These are phyloP conservation scores for Pleurotus giganteus DNA, from an alignment of 768 basidiomycete genomes.

Conservation along the genomic window DNA sequence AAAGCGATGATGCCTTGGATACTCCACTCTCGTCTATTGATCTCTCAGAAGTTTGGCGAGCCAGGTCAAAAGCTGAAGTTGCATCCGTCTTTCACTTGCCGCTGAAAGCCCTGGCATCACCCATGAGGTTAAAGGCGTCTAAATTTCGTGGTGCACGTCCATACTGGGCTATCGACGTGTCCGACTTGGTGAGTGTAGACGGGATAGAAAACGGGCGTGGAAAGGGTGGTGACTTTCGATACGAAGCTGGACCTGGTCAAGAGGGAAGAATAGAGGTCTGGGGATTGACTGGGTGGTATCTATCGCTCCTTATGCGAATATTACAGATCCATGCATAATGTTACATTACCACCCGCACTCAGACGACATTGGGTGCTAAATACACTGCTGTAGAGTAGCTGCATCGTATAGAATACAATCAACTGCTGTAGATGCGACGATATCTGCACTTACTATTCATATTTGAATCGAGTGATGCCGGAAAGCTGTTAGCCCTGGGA, in stretches of 20 bases:
- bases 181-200: constrained; percentile 61
- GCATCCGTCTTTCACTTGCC: constrained; percentile 72
- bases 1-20: constrained; percentile 25
- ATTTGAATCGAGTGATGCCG: too few species aligned
- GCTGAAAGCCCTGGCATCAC: constrained; percentile 45
- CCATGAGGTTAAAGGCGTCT: constrained; percentile 44
- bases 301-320: constrained; percentile 57
- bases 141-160: constrained; percentile 55
- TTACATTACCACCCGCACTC: constrained; percentile 10
- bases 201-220: constrained; percentile 17
- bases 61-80: constrained; percentile 61
- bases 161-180: constrained; percentile 69
- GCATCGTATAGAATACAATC: background rate
- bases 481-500: too few species aligned
- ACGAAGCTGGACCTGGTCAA: constrained; percentile 25
- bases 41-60: constrained; percentile 41
- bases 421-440: background rate
- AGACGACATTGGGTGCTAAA: constrained; percentile 13
- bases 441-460: too few species aligned
- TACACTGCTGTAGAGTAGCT: background rate
- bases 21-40: constrained; percentile 60
- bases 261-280: constrained; percentile 65
- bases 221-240: constrained; percentile 25
- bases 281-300: constrained; percentile 86
- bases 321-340: constrained; percentile 44